Evolutionary conservation across 2,329 filamentous ascomycete species (phyloP), one percentile per base, ranked within the genome.

Genomic region (Plectosphaerella cucumerina): DNA sequence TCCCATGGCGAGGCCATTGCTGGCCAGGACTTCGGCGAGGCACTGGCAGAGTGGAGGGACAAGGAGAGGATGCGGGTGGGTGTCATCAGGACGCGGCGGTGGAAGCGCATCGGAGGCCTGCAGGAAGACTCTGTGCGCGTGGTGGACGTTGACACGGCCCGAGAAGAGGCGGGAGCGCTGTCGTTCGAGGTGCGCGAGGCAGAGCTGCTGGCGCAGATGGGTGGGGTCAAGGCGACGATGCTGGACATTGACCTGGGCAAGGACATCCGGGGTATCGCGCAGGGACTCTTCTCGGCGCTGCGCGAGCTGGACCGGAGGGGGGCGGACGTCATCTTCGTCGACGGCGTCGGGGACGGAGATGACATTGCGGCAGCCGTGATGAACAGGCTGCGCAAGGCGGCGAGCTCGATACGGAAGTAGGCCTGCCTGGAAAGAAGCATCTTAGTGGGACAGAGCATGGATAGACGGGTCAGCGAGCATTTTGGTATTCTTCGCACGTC

Each of bases 361-460:
- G 89, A 94, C 64, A 86, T 94, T 59, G 90, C 91, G 18, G 89
- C 90, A 21, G 94, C 89, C 21, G 85, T 93, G 58, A 92, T 93
- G 87, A 93, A 93, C 62, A 78, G 89, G 58, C 75, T 93, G 51
- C 80, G 88, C 57, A 93, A 93, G 72, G 89, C 89, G 50, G 88
- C 89, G 21, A 82, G 78, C 20, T 77, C 80, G 53, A 80, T 79
- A 65, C 74, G 73, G 65, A 68, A 67, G 62, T 82, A 73, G 71
- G 14, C 5, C 15, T 6, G 50, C 44, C 59, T 21, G 20, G 14
- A 39, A 11, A 42, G 12, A 42, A 11, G 31, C 34, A 41, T 34
- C 39, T 22, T 11, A 23, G 5, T 22, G 12, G 23, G 58, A 58
- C 47, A 60, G 45, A 50, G 33, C 41, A 58, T 63, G 35, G 50